Evolutionary conservation across 2,329 filamentous ascomycete species (phyloP).

Genomic region (Pestalotiopsis sp.): DNA sequence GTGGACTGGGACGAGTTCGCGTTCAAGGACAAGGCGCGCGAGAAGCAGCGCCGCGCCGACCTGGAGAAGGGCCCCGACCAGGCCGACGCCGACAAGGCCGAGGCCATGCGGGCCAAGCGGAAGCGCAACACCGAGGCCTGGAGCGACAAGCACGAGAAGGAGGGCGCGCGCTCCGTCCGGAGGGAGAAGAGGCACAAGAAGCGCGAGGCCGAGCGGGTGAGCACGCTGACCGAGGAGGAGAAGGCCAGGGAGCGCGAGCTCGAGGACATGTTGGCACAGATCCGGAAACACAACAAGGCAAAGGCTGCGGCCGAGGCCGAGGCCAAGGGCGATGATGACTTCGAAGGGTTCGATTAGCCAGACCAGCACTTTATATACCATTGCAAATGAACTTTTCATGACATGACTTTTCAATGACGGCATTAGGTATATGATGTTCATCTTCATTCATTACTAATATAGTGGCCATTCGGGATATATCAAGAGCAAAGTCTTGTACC

Average conservation of each 20-base stretch:
- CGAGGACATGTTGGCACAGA: constrained; percentile 62
- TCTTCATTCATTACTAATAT: constrained; percentile 1
- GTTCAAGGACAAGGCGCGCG: constrained; percentile 73
- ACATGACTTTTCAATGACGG: neutral
- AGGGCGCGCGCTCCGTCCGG: constrained; percentile 61
- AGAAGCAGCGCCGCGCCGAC: constrained; percentile 63
- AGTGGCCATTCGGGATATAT: neutral
- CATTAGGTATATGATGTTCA: neutral
- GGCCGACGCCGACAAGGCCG: constrained; percentile 29
- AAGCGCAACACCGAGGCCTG: constrained; percentile 70
- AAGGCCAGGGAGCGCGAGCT: constrained; percentile 64
- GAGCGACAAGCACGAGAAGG: constrained; percentile 70
- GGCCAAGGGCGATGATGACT: constrained; percentile 46
- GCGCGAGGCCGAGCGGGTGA: constrained; percentile 63
- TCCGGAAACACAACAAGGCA: constrained; percentile 59
- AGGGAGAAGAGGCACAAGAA: constrained; percentile 66
- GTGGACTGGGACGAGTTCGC: constrained; percentile 69
- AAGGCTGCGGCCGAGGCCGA: constrained; percentile 41
- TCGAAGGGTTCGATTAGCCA: constrained; percentile 56
- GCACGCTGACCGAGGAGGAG: constrained; percentile 72
- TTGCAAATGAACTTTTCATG: neutral
- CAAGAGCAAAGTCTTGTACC: neutral
- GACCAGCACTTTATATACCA: neutral
- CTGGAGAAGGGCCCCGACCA: constrained; percentile 44
- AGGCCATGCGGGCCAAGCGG: constrained; percentile 48